These are phyloP conservation scores for Blastobotrys niveus DNA, from an alignment of 1,139 yeast species.

Conservation along the genomic window DNA sequence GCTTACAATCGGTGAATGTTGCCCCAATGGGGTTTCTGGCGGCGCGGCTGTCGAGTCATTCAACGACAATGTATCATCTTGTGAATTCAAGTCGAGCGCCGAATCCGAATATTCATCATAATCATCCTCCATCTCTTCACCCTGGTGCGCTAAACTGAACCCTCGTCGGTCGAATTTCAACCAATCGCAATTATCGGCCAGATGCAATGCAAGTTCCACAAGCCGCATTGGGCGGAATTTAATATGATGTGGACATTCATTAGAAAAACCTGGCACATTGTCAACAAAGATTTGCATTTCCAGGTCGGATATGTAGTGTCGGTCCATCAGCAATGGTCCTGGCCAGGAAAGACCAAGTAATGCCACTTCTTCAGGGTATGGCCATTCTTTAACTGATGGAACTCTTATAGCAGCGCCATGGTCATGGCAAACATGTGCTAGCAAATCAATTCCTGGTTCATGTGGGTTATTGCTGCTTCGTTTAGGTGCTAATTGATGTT, in stretches of 20 bases:
- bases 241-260: not conserved
- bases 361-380: conserved; percentile 15
- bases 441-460: not conserved
- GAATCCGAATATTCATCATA: not conserved
- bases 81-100: not conserved
- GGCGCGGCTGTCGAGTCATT: not conserved
- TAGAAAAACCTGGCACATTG: conserved; percentile 11
- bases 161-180: conserved; percentile 6
- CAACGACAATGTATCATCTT: not conserved
- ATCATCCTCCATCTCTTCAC: not conserved
- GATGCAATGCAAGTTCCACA: conserved; percentile 9
- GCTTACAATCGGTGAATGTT: not conserved
- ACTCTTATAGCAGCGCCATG: not conserved
- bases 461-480: too few relatives aligned
- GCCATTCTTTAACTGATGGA: conserved; percentile 13
- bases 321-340: not conserved
- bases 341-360: conserved; percentile 15
- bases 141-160: not conserved
- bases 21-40: not conserved
- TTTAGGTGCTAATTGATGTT: not conserved
- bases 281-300: conserved; percentile 10
- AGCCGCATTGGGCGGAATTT: conserved; percentile 10
- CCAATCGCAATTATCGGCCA: not conserved
- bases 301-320: conserved; percentile 5
- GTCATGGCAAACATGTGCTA: not conserved